phyloP scores from a whole-genome alignment of 352 stramenopile species.

The Blastocystis sp. region DNA sequence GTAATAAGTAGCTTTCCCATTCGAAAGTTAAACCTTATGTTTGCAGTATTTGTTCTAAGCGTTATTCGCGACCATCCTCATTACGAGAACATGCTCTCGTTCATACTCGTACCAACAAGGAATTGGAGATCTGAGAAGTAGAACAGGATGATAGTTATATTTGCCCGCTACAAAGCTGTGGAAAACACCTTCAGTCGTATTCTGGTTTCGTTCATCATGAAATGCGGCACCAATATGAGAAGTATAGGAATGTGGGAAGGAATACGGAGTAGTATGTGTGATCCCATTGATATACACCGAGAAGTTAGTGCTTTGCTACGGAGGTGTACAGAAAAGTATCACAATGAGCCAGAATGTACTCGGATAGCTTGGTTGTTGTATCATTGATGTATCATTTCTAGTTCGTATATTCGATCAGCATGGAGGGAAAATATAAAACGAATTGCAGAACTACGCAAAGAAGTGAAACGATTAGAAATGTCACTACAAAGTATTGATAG shows the following conservation, averaged over 20 bases:
- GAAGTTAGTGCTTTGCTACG: too few species aligned
- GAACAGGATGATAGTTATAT: background rate
- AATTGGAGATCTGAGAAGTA: background rate
- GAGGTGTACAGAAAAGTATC: too few species aligned
- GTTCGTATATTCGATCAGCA: background rate
- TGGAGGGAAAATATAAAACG: background rate
- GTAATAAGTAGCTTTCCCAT: background rate
- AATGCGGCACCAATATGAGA: background rate
- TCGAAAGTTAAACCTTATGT: slow-evolving; percentile 4
- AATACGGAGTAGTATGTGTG: too few species aligned
- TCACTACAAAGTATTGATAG: background rate
- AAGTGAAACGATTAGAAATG: background rate
- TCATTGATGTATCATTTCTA: background rate
- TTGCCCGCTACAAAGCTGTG: slow-evolving; percentile 39
- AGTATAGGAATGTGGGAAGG: too few species aligned
- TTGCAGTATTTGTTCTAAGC: background rate
- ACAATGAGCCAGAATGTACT: background rate
- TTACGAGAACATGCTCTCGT: background rate
- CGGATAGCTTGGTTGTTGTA: background rate
- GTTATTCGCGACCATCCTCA: background rate
- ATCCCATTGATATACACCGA: too few species aligned
- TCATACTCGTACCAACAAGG: background rate
- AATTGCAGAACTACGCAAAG: background rate
- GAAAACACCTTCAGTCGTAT: slow-evolving; percentile 38
- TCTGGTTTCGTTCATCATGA: slow-evolving; percentile 15